phyloP scores from a whole-genome alignment of 2,329 filamentous ascomycete species.

The Myriosclerotinia scirpicola region DNA sequence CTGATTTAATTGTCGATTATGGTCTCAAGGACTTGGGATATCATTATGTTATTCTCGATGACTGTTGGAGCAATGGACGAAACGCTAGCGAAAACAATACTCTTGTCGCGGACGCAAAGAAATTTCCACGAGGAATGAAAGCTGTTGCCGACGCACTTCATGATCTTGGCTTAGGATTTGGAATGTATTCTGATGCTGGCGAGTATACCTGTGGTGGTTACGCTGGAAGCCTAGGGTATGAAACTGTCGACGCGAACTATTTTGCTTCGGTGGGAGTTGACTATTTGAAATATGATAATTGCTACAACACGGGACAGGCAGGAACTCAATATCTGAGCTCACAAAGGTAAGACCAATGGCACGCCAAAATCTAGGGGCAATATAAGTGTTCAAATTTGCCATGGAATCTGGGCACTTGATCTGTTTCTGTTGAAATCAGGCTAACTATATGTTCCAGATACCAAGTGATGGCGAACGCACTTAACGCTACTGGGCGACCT shows the following conservation, averaged over 20 bases:
- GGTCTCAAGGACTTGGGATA: conserved; percentile 56
- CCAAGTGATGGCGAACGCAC: conserved; percentile 41
- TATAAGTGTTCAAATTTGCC: neutral
- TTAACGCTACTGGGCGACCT: conserved; percentile 42
- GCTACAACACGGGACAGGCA: conserved; percentile 54
- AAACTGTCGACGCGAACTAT: conserved; percentile 52
- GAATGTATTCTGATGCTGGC: conserved; percentile 53
- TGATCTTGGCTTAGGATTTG: conserved; percentile 49
- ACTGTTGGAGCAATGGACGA: conserved; percentile 53
- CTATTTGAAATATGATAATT: conserved; percentile 58
- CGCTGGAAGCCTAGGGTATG: conserved; percentile 50
- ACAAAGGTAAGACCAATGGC: conserved; percentile 37
- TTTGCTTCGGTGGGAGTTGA: conserved; percentile 54
- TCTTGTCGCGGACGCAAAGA: conserved; percentile 45
- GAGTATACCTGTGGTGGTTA: conserved; percentile 44
- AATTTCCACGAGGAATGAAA: conserved; percentile 51
- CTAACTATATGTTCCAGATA: conserved; percentile 35
- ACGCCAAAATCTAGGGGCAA: neutral
- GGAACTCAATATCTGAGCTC: conserved; percentile 46
- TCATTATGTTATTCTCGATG: conserved; percentile 55
- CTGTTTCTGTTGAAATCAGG: neutral
- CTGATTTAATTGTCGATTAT: conserved; percentile 49
- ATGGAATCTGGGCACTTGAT: neutral
- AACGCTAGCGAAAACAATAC: conserved; percentile 45
- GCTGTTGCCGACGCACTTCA: conserved; percentile 50